Evolutionary conservation across 495 filamentous ascomycete genomes (phyloP).

Genomic region (Penicillium lagena): DNA sequence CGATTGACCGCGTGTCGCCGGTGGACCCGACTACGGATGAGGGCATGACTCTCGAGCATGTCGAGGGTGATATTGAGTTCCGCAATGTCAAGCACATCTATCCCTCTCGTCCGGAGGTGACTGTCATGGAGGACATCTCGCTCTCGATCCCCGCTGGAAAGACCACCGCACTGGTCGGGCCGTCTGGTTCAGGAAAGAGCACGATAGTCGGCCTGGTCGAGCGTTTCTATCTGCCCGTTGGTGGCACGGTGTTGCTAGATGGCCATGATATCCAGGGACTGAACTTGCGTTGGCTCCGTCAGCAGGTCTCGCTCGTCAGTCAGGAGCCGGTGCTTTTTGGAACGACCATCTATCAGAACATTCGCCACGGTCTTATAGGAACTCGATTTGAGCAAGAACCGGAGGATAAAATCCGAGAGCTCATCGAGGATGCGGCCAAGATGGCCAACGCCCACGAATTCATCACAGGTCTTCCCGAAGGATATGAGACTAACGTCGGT

Average conservation of each 20-base stretch:
- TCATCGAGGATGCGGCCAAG: slow-evolving; percentile 73
- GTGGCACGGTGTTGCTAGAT: slow-evolving; percentile 73
- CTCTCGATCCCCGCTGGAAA: slow-evolving; percentile 78
- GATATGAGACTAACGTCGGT: slow-evolving; percentile 91
- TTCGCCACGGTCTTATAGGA: slow-evolving; percentile 81
- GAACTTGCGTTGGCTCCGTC: slow-evolving; percentile 86
- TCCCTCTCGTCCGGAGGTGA: slow-evolving; percentile 83
- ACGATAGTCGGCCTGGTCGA: slow-evolving; percentile 90
- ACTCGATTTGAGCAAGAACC: slow-evolving; percentile 63
- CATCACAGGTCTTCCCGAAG: slow-evolving; percentile 73
- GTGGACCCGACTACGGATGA: slow-evolving; percentile 69
- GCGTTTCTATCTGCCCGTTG: slow-evolving; percentile 85
- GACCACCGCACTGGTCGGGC: slow-evolving; percentile 78
- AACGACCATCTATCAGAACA: slow-evolving; percentile 81
- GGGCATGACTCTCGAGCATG: slow-evolving; percentile 62
- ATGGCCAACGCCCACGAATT: slow-evolving; percentile 96
- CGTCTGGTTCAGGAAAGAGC: slow-evolving; percentile 84
- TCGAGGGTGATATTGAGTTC: slow-evolving; percentile 78
- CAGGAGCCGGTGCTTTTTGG: slow-evolving; percentile 69
- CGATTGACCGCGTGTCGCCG: slow-evolving; percentile 86
- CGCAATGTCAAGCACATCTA: slow-evolving; percentile 85
- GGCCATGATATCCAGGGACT: slow-evolving; percentile 73
- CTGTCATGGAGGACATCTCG: slow-evolving; percentile 75
- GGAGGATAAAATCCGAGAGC: slow-evolving; percentile 57
- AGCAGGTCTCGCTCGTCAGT: slow-evolving; percentile 84